A percentile compares a stretch with the other conserved stretches of the same genome.
These are phyloP conservation scores for Sarocladium strictum DNA, from an alignment of 2,329 filamentous ascomycete species.

Conservation along the genomic window DNA sequence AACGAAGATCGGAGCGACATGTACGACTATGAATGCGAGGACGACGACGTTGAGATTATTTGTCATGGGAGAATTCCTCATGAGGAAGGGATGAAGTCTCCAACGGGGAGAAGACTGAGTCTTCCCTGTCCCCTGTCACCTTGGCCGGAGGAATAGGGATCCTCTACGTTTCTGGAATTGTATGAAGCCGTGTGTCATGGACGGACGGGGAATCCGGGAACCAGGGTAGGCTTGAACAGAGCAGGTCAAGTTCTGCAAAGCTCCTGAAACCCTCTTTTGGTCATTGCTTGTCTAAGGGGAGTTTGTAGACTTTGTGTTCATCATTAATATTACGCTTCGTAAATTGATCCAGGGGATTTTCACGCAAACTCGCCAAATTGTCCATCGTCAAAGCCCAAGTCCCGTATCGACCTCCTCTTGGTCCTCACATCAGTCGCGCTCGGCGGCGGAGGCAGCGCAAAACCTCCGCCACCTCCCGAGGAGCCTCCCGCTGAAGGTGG, in stretches of 20 bases:
- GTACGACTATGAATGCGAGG: not conserved
- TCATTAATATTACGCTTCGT: conserved; percentile 4
- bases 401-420: conserved; percentile 51
- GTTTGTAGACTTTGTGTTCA: not conserved
- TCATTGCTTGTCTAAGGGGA: too few relatives aligned
- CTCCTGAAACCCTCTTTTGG: too few relatives aligned
- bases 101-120: conserved; percentile 19
- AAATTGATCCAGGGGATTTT: conserved; percentile 9
- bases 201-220: not conserved
- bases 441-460: conserved; percentile 62
- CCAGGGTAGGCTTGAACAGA: not conserved
- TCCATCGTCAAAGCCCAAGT: conserved; percentile 79
- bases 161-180: too few relatives aligned
- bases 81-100: conserved; percentile 1
- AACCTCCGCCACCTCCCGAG: conserved; percentile 29
- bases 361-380: conserved; percentile 79
- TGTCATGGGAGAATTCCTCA: not conserved
- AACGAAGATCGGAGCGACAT: not conserved
- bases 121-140: conserved; percentile 21
- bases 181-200: too few relatives aligned
- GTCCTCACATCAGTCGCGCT: conserved; percentile 54
- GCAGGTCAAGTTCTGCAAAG: too few relatives aligned
- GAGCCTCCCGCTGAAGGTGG: conserved; percentile 44
- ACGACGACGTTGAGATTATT: not conserved
- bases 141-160: not conserved